A percentile compares a stretch with the other conserved stretches of the same genome.
Conservation (phyloP, 164 flowering plant genomes). For the Umbilicus rupestris region DNA sequence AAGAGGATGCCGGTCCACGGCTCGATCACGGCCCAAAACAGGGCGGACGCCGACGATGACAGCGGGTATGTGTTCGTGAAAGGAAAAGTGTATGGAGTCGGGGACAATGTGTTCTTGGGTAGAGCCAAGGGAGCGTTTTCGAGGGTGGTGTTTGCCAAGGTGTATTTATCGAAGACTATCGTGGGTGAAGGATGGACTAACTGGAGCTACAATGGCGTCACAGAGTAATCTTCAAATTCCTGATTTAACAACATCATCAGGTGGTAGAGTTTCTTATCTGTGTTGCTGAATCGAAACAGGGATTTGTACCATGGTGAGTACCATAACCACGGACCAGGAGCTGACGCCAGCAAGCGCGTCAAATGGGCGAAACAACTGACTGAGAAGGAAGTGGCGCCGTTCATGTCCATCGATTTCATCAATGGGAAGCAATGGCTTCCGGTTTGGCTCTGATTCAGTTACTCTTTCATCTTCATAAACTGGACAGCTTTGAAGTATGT, state of each 20-base stretch:
- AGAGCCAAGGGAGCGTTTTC: conserved; percentile 69
- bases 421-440: conserved; percentile 74
- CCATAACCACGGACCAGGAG: conserved; percentile 64
- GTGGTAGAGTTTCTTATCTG: neutral
- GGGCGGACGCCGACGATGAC: conserved; percentile 30
- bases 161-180: conserved; percentile 68
- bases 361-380: conserved; percentile 51
- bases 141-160: conserved; percentile 57
- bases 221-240: conserved; percentile 48
- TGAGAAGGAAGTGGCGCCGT: conserved; percentile 43
- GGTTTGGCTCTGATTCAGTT: conserved; percentile 24
- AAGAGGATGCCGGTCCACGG: conserved; percentile 44
- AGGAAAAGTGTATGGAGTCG: conserved; percentile 69
- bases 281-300: conserved; percentile 20
- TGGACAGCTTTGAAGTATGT: neutral
- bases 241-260: neutral
- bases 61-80: conserved; percentile 67
- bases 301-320: conserved; percentile 58
- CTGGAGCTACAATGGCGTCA: conserved; percentile 59
- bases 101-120: conserved; percentile 49
- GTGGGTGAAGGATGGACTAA: conserved; percentile 71
- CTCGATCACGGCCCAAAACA: conserved; percentile 78
- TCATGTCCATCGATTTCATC: conserved; percentile 23
- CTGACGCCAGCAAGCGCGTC: conserved; percentile 25
- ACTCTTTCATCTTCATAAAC: neutral